phyloP scores from a whole-genome alignment of 1,139 yeast species.

The Groenewaldozyma auringiensis region DNA sequence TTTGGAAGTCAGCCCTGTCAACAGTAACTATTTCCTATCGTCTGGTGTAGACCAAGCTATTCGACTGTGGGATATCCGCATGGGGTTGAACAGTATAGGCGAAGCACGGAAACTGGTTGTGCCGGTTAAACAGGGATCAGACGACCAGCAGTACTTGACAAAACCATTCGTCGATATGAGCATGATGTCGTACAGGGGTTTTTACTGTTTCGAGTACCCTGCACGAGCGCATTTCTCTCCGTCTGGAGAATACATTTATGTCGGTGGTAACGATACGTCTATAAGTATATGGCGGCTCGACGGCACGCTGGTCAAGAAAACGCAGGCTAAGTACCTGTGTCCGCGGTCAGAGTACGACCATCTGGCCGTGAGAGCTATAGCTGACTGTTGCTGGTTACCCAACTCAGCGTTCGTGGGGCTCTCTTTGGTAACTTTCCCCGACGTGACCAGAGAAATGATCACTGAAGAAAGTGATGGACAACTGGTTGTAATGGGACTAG shows the following conservation, averaged over 20 bases:
- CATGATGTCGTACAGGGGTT: background rate
- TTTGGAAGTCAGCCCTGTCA: background rate
- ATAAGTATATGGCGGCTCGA: background rate
- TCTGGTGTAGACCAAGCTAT: slow-evolving; percentile 2
- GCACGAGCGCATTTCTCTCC: slow-evolving; percentile 2
- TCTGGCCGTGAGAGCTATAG: background rate
- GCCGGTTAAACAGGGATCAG: background rate
- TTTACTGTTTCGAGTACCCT: slow-evolving; percentile 1
- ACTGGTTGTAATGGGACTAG: background rate
- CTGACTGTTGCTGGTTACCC: slow-evolving; percentile 3
- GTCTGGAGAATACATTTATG: background rate
- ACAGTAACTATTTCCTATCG: background rate
- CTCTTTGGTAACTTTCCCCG: background rate
- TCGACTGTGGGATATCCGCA: slow-evolving; percentile 1
- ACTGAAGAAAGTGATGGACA: background rate
- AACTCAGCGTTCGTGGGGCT: background rate
- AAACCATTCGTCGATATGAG: slow-evolving; percentile 1
- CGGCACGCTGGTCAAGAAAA: background rate
- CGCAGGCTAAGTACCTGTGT: background rate
- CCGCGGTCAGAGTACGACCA: background rate
- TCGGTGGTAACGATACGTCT: background rate
- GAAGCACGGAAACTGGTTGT: background rate
- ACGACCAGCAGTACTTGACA: background rate
- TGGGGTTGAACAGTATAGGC: background rate
- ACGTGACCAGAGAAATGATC: background rate